Evolutionary conservation across 805 yeast genomes (phyloP).

Genomic region (Yarrowia sp.): DNA sequence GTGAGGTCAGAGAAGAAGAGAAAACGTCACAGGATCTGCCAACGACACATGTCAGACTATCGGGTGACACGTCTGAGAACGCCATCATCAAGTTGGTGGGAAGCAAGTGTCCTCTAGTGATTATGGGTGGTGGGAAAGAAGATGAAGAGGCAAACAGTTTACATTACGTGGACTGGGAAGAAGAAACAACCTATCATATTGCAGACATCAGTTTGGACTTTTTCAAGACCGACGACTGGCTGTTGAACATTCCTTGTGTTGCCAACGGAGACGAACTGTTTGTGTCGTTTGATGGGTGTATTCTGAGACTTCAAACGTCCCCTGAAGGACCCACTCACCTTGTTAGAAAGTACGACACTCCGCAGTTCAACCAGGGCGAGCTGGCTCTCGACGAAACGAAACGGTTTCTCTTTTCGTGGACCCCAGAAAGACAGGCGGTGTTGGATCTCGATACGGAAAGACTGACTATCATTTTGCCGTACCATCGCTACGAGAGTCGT

Average conservation of each 20-base stretch:
- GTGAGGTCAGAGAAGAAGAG: not conserved
- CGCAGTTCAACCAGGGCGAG: slow-evolving; percentile 24
- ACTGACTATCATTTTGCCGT: slow-evolving; percentile 1
- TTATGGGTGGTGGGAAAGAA: slow-evolving; percentile 4
- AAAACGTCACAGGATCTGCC: slow-evolving; percentile 1
- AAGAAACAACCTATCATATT: not conserved
- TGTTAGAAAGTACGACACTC: slow-evolving; percentile 7
- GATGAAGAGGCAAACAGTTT: slow-evolving; percentile 6
- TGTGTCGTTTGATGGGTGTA: slow-evolving; percentile 8
- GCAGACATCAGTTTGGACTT: slow-evolving; percentile 10
- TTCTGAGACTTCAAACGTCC: not conserved
- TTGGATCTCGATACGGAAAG: slow-evolving; percentile 5
- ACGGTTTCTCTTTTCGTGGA: slow-evolving; percentile 19
- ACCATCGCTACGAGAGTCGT: slow-evolving; percentile 12
- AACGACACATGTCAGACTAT: not conserved
- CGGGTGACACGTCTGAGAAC: not conserved
- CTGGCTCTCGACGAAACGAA: not conserved
- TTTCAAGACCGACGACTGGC: slow-evolving; percentile 10
- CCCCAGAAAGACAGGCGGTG: slow-evolving; percentile 8
- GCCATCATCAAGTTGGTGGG: slow-evolving; percentile 18
- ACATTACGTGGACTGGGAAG: slow-evolving; percentile 1
- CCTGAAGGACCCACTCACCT: slow-evolving; percentile 5
- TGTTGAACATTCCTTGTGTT: slow-evolving; percentile 10
- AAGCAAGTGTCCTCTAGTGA: slow-evolving; percentile 1
- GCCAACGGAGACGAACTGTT: slow-evolving; percentile 4